Percentiles rank a stretch among this genome's conserved stretches.
Evolutionary conservation across 169 alveolate genomes (phyloP).

Genomic region (Cryptosporidium tyzzeri): DNA sequence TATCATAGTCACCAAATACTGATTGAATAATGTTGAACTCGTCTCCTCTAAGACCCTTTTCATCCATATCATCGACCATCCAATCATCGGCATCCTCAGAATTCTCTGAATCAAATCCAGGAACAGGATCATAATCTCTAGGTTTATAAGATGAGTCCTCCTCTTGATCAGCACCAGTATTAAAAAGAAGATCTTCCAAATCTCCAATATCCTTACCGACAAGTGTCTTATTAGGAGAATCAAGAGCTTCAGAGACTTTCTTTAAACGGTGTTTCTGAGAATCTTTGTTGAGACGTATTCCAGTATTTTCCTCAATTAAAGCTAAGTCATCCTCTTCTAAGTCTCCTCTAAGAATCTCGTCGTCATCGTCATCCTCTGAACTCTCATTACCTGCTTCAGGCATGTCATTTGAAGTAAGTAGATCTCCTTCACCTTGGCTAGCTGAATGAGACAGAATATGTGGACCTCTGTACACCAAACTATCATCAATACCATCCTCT

Average conservation of each 20-base stretch:
- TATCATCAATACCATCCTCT: constrained; percentile 46
- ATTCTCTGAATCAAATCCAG: constrained; percentile 6
- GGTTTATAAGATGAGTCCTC: background rate
- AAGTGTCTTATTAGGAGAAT: constrained; percentile 25
- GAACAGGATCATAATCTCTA: background rate
- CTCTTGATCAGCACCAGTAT: constrained; percentile 15
- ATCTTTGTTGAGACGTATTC: constrained; percentile 44
- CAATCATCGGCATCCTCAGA: constrained; percentile 54
- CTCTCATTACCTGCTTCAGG: constrained; percentile 7
- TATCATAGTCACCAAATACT: constrained; percentile 71
- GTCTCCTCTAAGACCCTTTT: constrained; percentile 29
- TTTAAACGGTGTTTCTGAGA: constrained; percentile 62
- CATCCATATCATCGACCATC: constrained; percentile 66
- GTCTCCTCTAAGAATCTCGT: constrained; percentile 59
- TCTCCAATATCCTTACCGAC: constrained; percentile 61
- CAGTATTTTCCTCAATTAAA: constrained; percentile 68
- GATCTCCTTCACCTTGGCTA: constrained; percentile 5
- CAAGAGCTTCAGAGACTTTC: constrained; percentile 53
- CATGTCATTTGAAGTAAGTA: background rate
- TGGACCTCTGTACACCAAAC: constrained; percentile 7
- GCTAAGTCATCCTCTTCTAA: constrained; percentile 66
- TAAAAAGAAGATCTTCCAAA: constrained; percentile 55
- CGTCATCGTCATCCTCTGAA: constrained; percentile 70
- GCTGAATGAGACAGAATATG: background rate
- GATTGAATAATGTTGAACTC: constrained; percentile 64